Percentiles rank a stretch among this genome's conserved stretches.
Conservation (phyloP, 306 rosid species). For the Lupinus albus region DNA sequence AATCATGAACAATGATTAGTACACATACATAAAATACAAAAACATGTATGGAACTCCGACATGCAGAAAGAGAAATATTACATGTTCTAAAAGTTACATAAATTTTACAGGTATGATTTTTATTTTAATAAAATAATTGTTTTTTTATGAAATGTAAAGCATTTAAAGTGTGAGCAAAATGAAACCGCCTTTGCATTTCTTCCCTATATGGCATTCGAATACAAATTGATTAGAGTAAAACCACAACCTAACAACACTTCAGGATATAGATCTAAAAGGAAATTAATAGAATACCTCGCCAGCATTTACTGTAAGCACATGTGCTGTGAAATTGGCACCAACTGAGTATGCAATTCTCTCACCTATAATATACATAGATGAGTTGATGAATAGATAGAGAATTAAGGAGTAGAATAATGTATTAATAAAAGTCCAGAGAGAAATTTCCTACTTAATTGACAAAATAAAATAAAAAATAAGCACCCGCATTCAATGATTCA, state of each 20-base stretch:
- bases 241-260: conserved; percentile 20
- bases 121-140: neutral
- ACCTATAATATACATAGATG: conserved; percentile 48
- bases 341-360: conserved; percentile 77
- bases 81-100: neutral
- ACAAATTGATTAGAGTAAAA: conserved; percentile 11
- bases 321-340: conserved; percentile 92
- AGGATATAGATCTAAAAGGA: conserved; percentile 24
- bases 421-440: conserved; percentile 1
- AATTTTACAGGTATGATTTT: neutral
- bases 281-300: conserved; percentile 74
- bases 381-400: conserved; percentile 14
- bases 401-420: neutral
- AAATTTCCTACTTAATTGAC: conserved; percentile 6
- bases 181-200: neutral
- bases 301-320: conserved; percentile 80
- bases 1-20: neutral
- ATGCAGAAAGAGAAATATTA: neutral
- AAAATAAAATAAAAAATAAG: neutral
- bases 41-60: neutral
- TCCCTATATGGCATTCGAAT: conserved; percentile 26
- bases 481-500: neutral
- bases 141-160: neutral
- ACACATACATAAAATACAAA: conserved; percentile 7
- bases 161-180: neutral